Evolutionary conservation across 345 rosid species (phyloP).

Genomic region (Cardamine occulta): DNA sequence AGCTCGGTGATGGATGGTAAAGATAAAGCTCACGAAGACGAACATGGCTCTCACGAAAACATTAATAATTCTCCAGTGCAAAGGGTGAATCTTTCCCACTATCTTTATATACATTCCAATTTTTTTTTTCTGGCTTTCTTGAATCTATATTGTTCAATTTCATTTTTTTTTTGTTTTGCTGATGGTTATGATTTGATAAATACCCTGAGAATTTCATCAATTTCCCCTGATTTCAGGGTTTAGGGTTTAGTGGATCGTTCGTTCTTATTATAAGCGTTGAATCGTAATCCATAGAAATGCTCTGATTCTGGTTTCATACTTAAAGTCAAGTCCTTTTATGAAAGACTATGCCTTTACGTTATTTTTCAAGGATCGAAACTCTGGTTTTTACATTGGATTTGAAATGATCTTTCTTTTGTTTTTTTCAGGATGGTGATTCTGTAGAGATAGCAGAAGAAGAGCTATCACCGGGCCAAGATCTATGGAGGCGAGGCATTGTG

Average conservation of each 20-base stretch:
- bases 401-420: conserved; percentile 20
- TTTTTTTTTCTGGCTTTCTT: neutral
- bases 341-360: conserved; percentile 1
- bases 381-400: neutral
- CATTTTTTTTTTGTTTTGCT: neutral
- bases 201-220: conserved; percentile 9
- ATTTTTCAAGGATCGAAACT: neutral
- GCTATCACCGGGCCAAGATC: conserved; percentile 37
- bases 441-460: conserved; percentile 79
- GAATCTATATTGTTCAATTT: neutral
- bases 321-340: neutral
- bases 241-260: conserved; percentile 29
- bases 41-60: conserved; percentile 21
- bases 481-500: conserved; percentile 46
- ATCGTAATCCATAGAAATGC: neutral
- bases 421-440: conserved; percentile 53
- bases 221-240: conserved; percentile 24
- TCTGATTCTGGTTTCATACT: neutral
- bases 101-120: neutral
- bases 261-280: neutral
- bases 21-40: conserved; percentile 24
- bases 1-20: conserved; percentile 35
- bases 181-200: conserved; percentile 16
- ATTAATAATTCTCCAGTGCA: conserved; percentile 3
- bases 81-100: conserved; percentile 29